Conservation (phyloP, 805 yeast species). For the Priceomyces melissophilus region DNA sequence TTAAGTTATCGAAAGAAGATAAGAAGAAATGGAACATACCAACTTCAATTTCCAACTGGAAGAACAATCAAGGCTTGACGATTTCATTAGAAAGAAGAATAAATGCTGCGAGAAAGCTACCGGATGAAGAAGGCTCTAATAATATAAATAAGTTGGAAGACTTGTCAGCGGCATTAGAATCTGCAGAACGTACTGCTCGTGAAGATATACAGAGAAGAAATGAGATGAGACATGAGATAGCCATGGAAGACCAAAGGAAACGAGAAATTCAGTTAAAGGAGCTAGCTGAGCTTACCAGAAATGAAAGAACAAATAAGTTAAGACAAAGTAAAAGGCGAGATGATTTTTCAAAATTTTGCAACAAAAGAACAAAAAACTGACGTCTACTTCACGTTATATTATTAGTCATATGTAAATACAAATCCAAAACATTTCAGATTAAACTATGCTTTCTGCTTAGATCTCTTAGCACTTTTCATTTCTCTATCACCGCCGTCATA, state of each 20-base stretch:
- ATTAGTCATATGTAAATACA: conserved; percentile 1
- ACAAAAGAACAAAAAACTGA: conserved; percentile 9
- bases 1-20: conserved; percentile 61
- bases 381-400: conserved; percentile 6
- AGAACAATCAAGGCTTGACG: conserved; percentile 86
- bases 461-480: neutral
- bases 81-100: conserved; percentile 76
- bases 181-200: conserved; percentile 47
- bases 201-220: conserved; percentile 25
- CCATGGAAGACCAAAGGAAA: conserved; percentile 22
- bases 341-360: neutral
- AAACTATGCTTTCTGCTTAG: neutral
- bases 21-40: conserved; percentile 85
- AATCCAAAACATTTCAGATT: neutral
- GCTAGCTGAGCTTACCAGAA: conserved; percentile 25
- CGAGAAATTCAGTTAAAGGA: conserved; percentile 26
- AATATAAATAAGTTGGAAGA: conserved; percentile 58
- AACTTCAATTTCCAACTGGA: conserved; percentile 91
- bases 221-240: conserved; percentile 22
- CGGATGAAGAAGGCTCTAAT: conserved; percentile 20
- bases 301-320: conserved; percentile 10
- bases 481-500: conserved; percentile 51
- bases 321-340: conserved; percentile 6
- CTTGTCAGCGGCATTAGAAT: conserved; percentile 68
- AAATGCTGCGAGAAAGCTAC: conserved; percentile 41